Evolutionary conservation across 2,329 filamentous ascomycete genomes (phyloP).

Genomic region (Cercospora sesami): DNA sequence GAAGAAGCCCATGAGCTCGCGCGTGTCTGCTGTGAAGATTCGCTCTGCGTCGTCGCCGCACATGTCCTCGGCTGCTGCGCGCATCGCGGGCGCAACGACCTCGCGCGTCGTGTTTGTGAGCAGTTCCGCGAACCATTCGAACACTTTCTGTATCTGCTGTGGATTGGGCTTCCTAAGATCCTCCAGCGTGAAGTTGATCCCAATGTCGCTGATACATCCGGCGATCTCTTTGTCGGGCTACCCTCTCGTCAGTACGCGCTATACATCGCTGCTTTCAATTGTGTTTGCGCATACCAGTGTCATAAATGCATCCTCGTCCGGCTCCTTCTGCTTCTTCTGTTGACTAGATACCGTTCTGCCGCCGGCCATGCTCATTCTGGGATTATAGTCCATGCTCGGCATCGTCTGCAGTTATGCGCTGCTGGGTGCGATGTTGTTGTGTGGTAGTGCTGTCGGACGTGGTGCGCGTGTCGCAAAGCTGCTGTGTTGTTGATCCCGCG

Average conservation of each 20-base stretch:
- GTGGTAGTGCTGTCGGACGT: neutral
- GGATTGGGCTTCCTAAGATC: constrained; percentile 94
- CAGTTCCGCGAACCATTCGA: constrained; percentile 95
- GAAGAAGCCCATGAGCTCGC: constrained; percentile 96
- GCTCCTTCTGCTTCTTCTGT: constrained; percentile 44
- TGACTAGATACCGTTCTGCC: constrained; percentile 39
- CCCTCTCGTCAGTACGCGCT: constrained; percentile 13
- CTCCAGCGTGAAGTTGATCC: constrained; percentile 79
- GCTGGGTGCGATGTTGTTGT: constrained; percentile 2
- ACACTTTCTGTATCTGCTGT: constrained; percentile 92
- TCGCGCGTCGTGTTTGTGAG: constrained; percentile 92
- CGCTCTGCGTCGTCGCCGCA: constrained; percentile 77
- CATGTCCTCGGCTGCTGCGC: constrained; percentile 82
- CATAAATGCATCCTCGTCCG: constrained; percentile 53
- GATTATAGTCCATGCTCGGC: constrained; percentile 51
- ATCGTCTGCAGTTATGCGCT: constrained; percentile 25
- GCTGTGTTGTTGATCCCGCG: neutral
- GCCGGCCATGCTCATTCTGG: constrained; percentile 53
- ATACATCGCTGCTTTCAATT: constrained; percentile 12
- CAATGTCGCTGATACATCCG: constrained; percentile 95
- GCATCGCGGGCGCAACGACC: constrained; percentile 92
- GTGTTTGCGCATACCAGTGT: constrained; percentile 43
- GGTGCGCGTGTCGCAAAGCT: neutral
- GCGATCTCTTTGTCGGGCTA: constrained; percentile 78
- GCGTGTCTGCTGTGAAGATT: constrained; percentile 79